Evolutionary conservation across 2,329 filamentous ascomycete species (phyloP).

Genomic region (Alternaria brassicae): DNA sequence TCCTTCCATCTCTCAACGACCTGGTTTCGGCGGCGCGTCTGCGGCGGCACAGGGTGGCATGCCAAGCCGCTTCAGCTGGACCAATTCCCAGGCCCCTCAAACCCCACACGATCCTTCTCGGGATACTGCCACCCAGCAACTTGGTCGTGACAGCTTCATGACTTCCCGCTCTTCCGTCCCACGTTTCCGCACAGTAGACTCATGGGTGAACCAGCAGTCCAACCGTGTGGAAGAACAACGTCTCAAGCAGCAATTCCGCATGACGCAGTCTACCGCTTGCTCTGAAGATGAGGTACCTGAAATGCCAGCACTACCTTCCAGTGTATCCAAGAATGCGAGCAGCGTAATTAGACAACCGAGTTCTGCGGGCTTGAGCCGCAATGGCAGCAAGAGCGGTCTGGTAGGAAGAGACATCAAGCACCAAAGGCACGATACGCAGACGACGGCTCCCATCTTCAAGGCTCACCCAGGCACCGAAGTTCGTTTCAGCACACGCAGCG

Average conservation of each 20-base stretch:
- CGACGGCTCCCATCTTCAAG: conserved; percentile 51
- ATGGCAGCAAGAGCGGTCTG: conserved; percentile 25
- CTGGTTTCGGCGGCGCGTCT: conserved; percentile 29
- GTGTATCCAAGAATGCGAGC: conserved; percentile 39
- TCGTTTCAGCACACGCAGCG: conserved; percentile 47
- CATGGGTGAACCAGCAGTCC: conserved; percentile 52
- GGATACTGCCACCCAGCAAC: conserved; percentile 35
- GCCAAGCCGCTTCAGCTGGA: conserved; percentile 50
- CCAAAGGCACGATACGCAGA: conserved; percentile 46
- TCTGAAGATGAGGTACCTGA: conserved; percentile 26
- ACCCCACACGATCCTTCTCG: conserved; percentile 45
- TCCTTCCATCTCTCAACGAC: conserved; percentile 40
- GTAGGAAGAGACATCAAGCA: conserved; percentile 45
- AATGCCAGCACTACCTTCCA: conserved; percentile 18
- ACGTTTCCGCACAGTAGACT: conserved; percentile 52
- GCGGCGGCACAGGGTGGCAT: conserved; percentile 28
- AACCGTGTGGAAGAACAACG: conserved; percentile 48
- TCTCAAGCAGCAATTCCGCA: conserved; percentile 45
- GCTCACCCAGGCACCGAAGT: conserved; percentile 52
- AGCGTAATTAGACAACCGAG: conserved; percentile 10
- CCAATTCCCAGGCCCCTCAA: conserved; percentile 50
- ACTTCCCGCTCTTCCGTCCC: conserved; percentile 47
- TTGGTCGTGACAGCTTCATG: conserved; percentile 46
- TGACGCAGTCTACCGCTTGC: conserved; percentile 40
- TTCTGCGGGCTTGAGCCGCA: conserved; percentile 18